Conservation (phyloP, 352 stramenopile genomes). For the Phytophthora constricta region DNA sequence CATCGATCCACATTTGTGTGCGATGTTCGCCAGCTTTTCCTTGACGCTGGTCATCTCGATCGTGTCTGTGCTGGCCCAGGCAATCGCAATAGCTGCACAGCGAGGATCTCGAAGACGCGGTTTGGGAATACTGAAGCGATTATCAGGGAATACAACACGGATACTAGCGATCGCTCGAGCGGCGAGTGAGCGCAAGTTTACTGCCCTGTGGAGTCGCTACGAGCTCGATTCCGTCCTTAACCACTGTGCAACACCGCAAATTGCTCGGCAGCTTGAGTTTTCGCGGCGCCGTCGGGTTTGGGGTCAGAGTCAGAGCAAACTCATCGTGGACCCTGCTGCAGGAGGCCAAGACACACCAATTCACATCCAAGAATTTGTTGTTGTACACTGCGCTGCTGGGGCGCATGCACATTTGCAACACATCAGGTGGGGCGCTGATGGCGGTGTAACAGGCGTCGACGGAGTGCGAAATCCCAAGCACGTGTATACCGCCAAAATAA, state of each 20-base stretch:
- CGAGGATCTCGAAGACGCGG: neutral
- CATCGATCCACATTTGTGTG: conserved; percentile 49
- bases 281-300: conserved; percentile 1
- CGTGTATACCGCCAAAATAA: neutral
- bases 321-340: neutral
- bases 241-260: conserved; percentile 37
- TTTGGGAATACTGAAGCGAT: neutral
- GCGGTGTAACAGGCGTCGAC: neutral
- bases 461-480: neutral
- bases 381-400: conserved; percentile 22
- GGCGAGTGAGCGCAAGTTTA: conserved; percentile 27
- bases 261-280: conserved; percentile 33
- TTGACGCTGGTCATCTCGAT: conserved; percentile 38
- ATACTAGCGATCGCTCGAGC: conserved; percentile 5
- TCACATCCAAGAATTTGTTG: conserved; percentile 14
- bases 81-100: conserved; percentile 18
- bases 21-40: conserved; percentile 40
- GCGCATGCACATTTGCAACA: neutral
- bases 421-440: neutral
- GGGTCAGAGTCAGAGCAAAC: neutral
- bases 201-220: conserved; percentile 32
- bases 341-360: neutral
- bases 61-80: conserved; percentile 33
- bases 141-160: neutral
- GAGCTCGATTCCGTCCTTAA: conserved; percentile 35